Evolutionary conservation across 176 grass and related monocot species (phyloP).

Genomic region (Carex pumila): DNA sequence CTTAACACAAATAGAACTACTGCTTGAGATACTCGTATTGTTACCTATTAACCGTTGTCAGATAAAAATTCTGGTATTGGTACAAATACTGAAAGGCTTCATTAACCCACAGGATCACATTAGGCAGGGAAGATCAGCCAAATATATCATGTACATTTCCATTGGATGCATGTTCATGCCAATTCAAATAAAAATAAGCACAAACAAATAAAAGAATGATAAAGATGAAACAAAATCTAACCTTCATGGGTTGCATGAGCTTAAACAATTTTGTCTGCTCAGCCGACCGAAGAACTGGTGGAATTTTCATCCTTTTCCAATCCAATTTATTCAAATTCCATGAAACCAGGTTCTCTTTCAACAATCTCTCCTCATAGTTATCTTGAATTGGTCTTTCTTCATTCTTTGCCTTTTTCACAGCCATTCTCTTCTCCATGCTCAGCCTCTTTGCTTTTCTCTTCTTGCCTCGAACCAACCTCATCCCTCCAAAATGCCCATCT

Average conservation of each 20-base stretch:
- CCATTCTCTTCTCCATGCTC: constrained; percentile 52
- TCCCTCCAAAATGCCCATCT: constrained; percentile 7
- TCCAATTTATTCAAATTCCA: constrained; percentile 67
- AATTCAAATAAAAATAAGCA: not conserved
- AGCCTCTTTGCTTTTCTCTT: constrained; percentile 39
- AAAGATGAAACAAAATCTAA: not conserved
- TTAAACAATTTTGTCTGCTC: constrained; percentile 67
- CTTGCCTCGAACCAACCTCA: constrained; percentile 36
- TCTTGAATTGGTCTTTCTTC: constrained; percentile 20
- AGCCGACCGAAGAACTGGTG: constrained; percentile 51
- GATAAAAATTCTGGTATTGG: not conserved
- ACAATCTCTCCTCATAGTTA: constrained; percentile 45
- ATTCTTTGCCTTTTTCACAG: constrained; percentile 25
- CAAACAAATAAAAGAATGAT: not conserved
- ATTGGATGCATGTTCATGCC: not conserved
- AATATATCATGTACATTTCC: not conserved
- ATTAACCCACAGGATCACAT: not conserved
- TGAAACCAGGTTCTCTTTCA: constrained; percentile 45
- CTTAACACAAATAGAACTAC: not conserved
- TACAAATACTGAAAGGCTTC: not conserved
- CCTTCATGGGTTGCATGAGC: constrained; percentile 86
- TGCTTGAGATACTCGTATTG: not conserved
- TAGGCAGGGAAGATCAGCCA: not conserved
- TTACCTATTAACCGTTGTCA: not conserved
- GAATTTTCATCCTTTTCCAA: constrained; percentile 89